A percentile compares a stretch with the other conserved stretches of the same genome.
phyloP scores from a whole-genome alignment of 495 filamentous ascomycete species.

The Talaromyces thailandensis region DNA sequence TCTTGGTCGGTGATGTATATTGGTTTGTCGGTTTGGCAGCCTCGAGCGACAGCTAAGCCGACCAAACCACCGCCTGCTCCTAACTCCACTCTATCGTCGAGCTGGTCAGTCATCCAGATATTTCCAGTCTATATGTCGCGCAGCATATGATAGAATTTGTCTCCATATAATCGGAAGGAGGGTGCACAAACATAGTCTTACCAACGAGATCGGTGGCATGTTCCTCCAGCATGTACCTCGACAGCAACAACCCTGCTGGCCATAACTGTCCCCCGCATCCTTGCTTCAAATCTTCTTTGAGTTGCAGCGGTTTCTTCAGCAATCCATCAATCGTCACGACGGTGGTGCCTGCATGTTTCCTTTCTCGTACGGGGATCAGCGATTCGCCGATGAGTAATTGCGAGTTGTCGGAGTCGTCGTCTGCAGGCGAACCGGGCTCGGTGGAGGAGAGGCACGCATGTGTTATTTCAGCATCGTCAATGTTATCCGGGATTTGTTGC shows the following conservation, averaged over 20 bases:
- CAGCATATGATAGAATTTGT: neutral
- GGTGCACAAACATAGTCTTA: conserved; percentile 62
- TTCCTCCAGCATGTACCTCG: conserved; percentile 70
- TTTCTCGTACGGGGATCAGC: conserved; percentile 54
- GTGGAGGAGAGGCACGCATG: neutral
- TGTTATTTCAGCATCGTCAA: neutral
- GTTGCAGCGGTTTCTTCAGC: conserved; percentile 54
- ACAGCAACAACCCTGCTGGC: conserved; percentile 85
- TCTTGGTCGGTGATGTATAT: conserved; percentile 78
- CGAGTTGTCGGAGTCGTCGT: conserved; percentile 18
- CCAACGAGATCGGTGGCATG: conserved; percentile 49
- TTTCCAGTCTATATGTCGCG: neutral
- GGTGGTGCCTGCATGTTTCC: conserved; percentile 56
- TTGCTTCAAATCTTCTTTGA: conserved; percentile 75
- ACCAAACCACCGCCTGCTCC: conserved; percentile 89
- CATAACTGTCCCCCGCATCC: conserved; percentile 91
- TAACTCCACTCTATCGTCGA: conserved; percentile 66
- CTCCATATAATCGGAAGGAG: neutral
- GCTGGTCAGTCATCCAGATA: conserved; percentile 5
- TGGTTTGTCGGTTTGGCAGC: conserved; percentile 27
- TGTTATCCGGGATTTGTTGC: neutral
- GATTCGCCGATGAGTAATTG: conserved; percentile 49
- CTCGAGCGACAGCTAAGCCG: conserved; percentile 39
- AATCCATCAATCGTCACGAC: conserved; percentile 65
- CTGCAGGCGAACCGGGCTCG: conserved; percentile 5